Base-by-base conservation (phyloP, 2,329 filamentous ascomycete genomes). In the Aspergillus alliaceus region DNA sequence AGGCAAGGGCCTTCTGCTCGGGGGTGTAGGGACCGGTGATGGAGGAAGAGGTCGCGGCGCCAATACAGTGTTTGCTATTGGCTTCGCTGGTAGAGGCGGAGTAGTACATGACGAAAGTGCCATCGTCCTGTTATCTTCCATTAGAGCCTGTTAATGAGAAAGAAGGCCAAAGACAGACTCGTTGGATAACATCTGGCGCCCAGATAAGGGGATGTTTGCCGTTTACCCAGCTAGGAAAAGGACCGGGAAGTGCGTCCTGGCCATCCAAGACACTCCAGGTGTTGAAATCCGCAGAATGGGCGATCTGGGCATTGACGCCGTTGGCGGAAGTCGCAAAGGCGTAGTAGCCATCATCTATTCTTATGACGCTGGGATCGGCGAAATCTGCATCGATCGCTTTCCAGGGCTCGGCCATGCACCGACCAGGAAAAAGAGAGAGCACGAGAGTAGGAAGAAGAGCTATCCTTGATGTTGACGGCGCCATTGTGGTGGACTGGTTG, bases 91-190 rank as follows among this genome's bases (percentile, higher is more conserved):
- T 65, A 0, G 68, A 71, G 14, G 77, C 83, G n/a, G 81, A 77
- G 67, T 80, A 86, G 72, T 85, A 85, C 74, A 86, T 80, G 37
- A 85, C 77, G 66, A 82, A 86, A 4, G 68, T 75, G 6, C 79
- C 80, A 51, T 72, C 68, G 25, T 63, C 58, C 60, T 69, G 35
- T 61, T 24, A 31, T 48, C 32, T 35, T 31, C 42, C n/a, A 24
- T 27, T n/a, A 12, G 8, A n/a, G 31, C 2, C 39, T 14, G 7
- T 25, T n/a, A n/a, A 4, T 8, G 20, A 15, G 15, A 18, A 12
- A 22, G 15, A 49, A n/a, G 11, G 15, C 35, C 6, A 9, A 27
- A 44, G 15, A 49, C 59, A 24, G 56, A 71, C 69, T 18, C 84
- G 70, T 48, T 73, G 72, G 6, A 77, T 75, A 2, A 87, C 81